Conservation (phyloP, 805 yeast species). For the Osmozyma mogii region DNA sequence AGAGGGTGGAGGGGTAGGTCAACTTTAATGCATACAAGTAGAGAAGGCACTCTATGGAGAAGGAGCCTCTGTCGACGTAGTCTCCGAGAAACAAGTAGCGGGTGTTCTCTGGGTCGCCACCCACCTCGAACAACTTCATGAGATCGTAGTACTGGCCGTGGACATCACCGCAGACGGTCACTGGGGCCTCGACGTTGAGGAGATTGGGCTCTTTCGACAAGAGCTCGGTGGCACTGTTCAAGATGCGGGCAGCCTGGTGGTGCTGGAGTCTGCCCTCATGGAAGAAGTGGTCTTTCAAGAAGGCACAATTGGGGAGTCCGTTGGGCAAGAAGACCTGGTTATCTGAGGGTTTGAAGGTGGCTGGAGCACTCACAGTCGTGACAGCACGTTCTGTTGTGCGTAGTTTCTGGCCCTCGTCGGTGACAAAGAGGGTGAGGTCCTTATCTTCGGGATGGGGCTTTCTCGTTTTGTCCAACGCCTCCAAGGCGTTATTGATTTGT, state of each 20-base stretch:
- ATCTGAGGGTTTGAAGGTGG: conserved; percentile 56
- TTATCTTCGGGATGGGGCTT: conserved; percentile 19
- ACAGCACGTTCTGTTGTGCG: conserved; percentile 54
- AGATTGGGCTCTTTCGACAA: conserved; percentile 71
- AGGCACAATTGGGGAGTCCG: conserved; percentile 67
- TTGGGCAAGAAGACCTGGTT: conserved; percentile 52
- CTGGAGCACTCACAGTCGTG: conserved; percentile 57
- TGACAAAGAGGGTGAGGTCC: conserved; percentile 40
- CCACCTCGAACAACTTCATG: conserved; percentile 84
- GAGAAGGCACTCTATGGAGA: conserved; percentile 74
- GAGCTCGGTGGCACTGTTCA: conserved; percentile 55
- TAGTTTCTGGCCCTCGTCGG: conserved; percentile 51
- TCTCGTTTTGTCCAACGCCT: conserved; percentile 40
- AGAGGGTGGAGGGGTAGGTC: conserved; percentile 63
- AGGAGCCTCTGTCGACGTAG: conserved; percentile 91
- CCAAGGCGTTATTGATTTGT: conserved; percentile 58
- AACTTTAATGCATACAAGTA: conserved; percentile 74
- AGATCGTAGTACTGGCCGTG: conserved; percentile 94
- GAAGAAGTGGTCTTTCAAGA: conserved; percentile 65
- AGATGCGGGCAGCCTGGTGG: conserved; percentile 60
- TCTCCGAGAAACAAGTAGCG: conserved; percentile 85
- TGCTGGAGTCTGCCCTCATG: conserved; percentile 75
- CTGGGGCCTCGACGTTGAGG: conserved; percentile 80
- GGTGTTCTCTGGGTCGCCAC: conserved; percentile 77
- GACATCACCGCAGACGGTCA: conserved; percentile 94